Base-by-base conservation (phyloP, 805 yeast genomes). In the Yamadazyma akitaensis region DNA sequence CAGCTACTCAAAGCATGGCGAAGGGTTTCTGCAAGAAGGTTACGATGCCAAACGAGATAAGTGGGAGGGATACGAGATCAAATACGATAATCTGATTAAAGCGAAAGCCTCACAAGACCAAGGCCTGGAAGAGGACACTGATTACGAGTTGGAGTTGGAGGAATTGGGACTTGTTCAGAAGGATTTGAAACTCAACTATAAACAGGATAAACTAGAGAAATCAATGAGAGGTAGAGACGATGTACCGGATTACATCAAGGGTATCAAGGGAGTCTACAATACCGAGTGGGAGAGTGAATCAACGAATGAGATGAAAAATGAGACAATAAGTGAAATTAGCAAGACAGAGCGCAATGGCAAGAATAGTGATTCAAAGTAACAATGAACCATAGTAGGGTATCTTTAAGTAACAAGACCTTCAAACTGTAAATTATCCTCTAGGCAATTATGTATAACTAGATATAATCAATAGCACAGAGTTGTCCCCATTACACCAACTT, bases 31-130 rank as follows among this genome's bases (percentile, higher is more conserved):
- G 1, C 87, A 84, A 63, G 65, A 58, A 2, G 67, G 63, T 24
- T 88, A 82, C 75, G 95, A 86, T 56, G 76, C 82, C 10, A 84
- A 83, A 51, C 67, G 90, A 48, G 96, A 88, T 63, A 71, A 88
- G 48, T 88, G 94, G 96, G 85, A 78, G 58, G 96, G 96, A 0
- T 86, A 80, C 59, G 82, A 84, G 39, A 73, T 79, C 1, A 68
- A 71, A 85, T 68, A 76, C 73, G 18, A 37, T 18, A 8, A 12
- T 5, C 16, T 19, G 11, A 47, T 28, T 18, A 41, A 42, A 10
- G 37, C 13, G 2, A 39, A 57, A 51, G 35, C 61, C 69, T 28
- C 32, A 3, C 53, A 69, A 67, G 51, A 28, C 32, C 53, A 69
- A 67, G 51, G 24, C 24, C 40, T 52, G 1, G 53, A 35, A 32